These are phyloP conservation scores for Amaranthus palmeri DNA, from an alignment of 148 eudicot species.

Conservation along the genomic window DNA sequence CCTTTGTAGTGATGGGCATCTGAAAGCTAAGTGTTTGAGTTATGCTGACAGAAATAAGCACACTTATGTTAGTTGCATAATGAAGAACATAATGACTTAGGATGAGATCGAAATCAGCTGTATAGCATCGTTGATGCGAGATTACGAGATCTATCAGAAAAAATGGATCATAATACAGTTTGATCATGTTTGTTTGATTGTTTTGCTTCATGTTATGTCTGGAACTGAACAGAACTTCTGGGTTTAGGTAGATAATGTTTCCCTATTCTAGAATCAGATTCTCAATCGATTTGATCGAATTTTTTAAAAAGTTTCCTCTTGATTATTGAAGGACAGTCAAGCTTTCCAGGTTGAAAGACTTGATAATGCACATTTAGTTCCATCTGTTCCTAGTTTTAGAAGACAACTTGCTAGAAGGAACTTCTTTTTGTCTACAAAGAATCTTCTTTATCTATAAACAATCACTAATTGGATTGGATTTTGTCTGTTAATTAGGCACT, in stretches of 20 bases:
- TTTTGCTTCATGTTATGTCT: conserved; percentile 5
- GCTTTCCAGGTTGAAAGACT: conserved; percentile 14
- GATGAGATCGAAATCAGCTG: too few relatives aligned
- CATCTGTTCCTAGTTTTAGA: conserved; percentile 5
- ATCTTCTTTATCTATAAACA: conserved; percentile 12
- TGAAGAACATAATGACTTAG: too few relatives aligned
- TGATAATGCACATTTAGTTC: not conserved
- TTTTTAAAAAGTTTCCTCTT: conserved; percentile 17
- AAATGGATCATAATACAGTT: conserved; percentile 8
- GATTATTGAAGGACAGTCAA: conserved; percentile 18
- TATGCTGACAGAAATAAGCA: too few relatives aligned
- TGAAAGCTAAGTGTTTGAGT: not conserved
- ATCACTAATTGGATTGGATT: not conserved
- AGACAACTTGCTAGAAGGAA: not conserved
- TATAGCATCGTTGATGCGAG: not conserved
- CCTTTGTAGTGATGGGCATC: not conserved
- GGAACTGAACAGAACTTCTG: not conserved
- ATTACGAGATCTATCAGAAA: not conserved
- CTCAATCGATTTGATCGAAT: conserved; percentile 14
- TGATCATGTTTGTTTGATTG: not conserved
- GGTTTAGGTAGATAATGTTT: too few relatives aligned
- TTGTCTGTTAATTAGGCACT: too few relatives aligned
- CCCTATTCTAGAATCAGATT: conserved; percentile 28
- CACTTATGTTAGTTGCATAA: too few relatives aligned
- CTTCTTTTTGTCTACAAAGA: conserved; percentile 11